Base-by-base conservation (phyloP, 495 filamentous ascomycete species). In the Annulohypoxylon moriforme region DNA sequence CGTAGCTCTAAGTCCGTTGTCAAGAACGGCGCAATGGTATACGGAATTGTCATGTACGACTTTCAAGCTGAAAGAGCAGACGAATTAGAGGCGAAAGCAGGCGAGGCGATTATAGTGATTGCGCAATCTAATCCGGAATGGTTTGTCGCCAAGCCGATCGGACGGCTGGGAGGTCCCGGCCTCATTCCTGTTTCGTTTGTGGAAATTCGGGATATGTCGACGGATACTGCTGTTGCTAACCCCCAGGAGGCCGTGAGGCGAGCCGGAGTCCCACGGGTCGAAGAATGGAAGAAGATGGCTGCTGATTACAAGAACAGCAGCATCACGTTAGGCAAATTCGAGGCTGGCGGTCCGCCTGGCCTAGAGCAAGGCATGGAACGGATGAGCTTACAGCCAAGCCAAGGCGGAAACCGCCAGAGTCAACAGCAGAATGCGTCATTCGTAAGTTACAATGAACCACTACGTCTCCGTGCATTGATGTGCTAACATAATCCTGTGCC, bases 211-310 rank as follows among this genome's bases (percentile, higher is more conserved):
- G 96, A 99, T 78, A 97, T 97, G 93, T 88, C 90, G 24, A 92
- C 91, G 3, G 93, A 94, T 22, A 87, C 91, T 69, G 86, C 94
- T 3, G 94, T 98, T 0, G 78, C 87, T 8, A 94, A 98, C 79
- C 87, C 94, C 4, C 86, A 93, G 33, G 95, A 94, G 10, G 94
- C 96, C 6, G 93, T 99, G 58, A 89, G 88, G 67, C 87, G 90
- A 74, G 96, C 96, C 42, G 96, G 96, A 8, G 94, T 99, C 44
- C 96, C 96, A n/a, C 92, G 91, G 77, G 96, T 99, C 11, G 96
- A 99, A 77, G 96, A 98, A 75, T 99, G 96, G 96, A 98, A 99
- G 86, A 97, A 96, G 83, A 97, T 98, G 94, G 96, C 96, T 9
- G 94, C 94, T 22, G 94, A 98, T 53, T 99, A 98, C 83, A 99